Conservation (phyloP, 495 filamentous ascomycete genomes). For the Glonium stellatum region DNA sequence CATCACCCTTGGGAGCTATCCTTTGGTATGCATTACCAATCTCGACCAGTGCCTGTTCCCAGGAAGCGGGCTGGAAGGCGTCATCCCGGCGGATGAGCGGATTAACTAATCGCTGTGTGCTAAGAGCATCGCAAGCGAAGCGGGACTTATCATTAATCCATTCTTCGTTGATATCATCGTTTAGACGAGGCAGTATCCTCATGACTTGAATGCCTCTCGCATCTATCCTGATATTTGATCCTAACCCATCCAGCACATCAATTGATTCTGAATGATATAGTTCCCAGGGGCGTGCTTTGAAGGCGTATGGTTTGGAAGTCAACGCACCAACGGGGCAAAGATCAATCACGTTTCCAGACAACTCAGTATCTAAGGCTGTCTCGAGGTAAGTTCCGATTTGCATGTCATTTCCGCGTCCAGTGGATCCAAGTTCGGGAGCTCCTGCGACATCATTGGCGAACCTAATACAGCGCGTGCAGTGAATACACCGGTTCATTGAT, state of each 20-base stretch:
- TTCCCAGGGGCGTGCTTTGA: slow-evolving; percentile 95
- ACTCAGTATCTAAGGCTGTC: slow-evolving; percentile 79
- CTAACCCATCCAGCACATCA: slow-evolving; percentile 85
- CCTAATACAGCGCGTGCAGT: slow-evolving; percentile 94
- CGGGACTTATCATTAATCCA: slow-evolving; percentile 99
- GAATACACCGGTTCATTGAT: slow-evolving; percentile 99
- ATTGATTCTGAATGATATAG: slow-evolving; percentile 87
- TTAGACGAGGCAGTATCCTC: slow-evolving; percentile 83
- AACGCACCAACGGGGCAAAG: slow-evolving; percentile 95
- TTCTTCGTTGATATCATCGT: slow-evolving; percentile 97
- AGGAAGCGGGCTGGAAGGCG: slow-evolving; percentile 81
- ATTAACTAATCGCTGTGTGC: slow-evolving; percentile 87
- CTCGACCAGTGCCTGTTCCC: slow-evolving; percentile 88
- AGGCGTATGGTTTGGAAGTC: slow-evolving; percentile 94
- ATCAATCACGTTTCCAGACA: slow-evolving; percentile 96
- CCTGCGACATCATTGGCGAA: slow-evolving; percentile 97
- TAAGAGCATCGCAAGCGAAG: slow-evolving; percentile 95
- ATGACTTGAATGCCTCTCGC: slow-evolving; percentile 92
- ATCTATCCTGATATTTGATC: slow-evolving; percentile 91
- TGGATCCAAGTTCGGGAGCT: slow-evolving; percentile 87
- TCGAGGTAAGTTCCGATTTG: slow-evolving; percentile 98
- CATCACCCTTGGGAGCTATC: slow-evolving; percentile 72
- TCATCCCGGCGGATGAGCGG: slow-evolving; percentile 81
- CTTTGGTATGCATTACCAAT: slow-evolving; percentile 69
- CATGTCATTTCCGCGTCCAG: slow-evolving; percentile 90